These are phyloP conservation scores for Gnomoniopsis sp. DNA, from an alignment of 2,329 filamentous ascomycete genomes.

Conservation along the genomic window DNA sequence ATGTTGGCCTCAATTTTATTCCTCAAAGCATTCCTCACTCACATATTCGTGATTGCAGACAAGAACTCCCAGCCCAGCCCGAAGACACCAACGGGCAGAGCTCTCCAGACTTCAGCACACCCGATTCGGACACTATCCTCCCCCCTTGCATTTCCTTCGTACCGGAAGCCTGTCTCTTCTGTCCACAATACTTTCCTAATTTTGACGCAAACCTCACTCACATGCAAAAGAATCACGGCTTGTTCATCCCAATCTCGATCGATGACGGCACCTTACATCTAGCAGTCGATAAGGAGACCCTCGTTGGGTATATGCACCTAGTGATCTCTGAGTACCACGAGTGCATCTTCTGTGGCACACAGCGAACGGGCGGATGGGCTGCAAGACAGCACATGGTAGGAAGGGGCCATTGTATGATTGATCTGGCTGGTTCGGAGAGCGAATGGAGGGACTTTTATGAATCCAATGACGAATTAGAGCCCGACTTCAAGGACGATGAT, in stretches of 20 bases:
- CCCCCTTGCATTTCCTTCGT: slow-evolving; percentile 19
- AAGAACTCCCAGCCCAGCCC: neutral
- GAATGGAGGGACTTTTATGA: slow-evolving; percentile 36
- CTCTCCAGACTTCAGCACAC: neutral
- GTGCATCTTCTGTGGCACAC: slow-evolving; percentile 44
- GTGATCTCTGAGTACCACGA: slow-evolving; percentile 42
- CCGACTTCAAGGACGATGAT: neutral
- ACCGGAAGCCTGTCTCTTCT: slow-evolving; percentile 36
- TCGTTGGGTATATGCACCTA: slow-evolving; percentile 42
- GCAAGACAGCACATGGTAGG: slow-evolving; percentile 45
- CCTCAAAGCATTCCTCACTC: too few species aligned
- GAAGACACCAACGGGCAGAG: neutral
- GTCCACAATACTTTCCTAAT: slow-evolving; percentile 23
- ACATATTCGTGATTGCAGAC: too few species aligned
- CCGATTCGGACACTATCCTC: neutral
- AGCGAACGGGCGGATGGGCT: slow-evolving; percentile 35
- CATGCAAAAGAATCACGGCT: slow-evolving; percentile 43
- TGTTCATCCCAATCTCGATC: slow-evolving; percentile 33
- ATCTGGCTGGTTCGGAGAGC: slow-evolving; percentile 27
- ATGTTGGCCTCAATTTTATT: too few species aligned
- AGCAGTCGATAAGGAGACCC: slow-evolving; percentile 39
- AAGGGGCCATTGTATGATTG: slow-evolving; percentile 41
- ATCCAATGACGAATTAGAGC: neutral
- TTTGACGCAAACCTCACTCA: slow-evolving; percentile 37
- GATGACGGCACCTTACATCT: slow-evolving; percentile 29